Evolutionary conservation across 2,329 filamentous ascomycete genomes (phyloP), one percentile per base, ranked within the genome.

Genomic region (Gaeumannomyces sp.): DNA sequence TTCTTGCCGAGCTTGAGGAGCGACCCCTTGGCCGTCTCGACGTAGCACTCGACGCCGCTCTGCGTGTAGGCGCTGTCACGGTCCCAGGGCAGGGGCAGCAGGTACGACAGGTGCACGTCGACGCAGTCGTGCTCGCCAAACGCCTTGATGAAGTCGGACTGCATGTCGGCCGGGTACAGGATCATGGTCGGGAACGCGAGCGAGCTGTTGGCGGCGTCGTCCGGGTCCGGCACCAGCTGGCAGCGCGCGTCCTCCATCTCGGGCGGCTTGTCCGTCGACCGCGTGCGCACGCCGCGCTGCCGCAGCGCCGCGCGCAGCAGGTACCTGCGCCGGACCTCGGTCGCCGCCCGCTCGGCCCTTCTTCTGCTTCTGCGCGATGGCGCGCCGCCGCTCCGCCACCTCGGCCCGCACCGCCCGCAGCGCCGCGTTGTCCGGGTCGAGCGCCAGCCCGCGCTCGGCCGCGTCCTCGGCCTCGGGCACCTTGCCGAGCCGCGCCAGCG

Each of bases 21-120:
- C 0, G 93, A 93, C 0, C 93, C 93, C 0, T 81, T 80, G 4
- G 78, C 77, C 0, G 93, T 98, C 80, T 97, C 93, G 81, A 96
- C 89, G 76, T 92, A 98, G 72, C 92, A 95, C 70, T 97, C 93
- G 5, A 97, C 91, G 0, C 77, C 80, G 0, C 81, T 80, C 1
- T 82, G 70, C 0, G 79, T 84, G 76, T 97, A 97, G 71, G 87
- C 87, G 1, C 82, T 77, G 66, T 83, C 79, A 71, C 97, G 72
- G 71, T 98, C 95, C 95, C 95, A 99, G 16, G 93, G 92, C 71
- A 93, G 76, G 2, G 93, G 94, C 65, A 99, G 85, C 13, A 98
- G 89, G 72, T 97, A 97, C 4, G 82, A 81, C 62, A 99, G 80
- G 75, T 97, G 93, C 69, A 94, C 88, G 10, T 82, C 83, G 33